Conservation (phyloP, 768 basidiomycete genomes). For the Termitomyces sp. region DNA sequence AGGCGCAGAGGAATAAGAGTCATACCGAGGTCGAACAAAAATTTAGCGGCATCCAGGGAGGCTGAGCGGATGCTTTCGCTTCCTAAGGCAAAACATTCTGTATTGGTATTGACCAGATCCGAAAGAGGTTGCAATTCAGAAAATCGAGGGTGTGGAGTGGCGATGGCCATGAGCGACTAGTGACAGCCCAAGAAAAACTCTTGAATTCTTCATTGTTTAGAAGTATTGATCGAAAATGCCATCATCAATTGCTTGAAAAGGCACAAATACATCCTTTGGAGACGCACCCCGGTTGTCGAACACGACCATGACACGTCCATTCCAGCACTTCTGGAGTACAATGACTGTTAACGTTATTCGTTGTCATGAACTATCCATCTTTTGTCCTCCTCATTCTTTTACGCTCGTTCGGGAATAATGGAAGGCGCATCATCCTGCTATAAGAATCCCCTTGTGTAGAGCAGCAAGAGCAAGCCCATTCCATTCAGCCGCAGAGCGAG, state of each 20-base stretch:
- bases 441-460: not conserved
- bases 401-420: constrained; percentile 8
- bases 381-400: not conserved
- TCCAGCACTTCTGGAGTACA: constrained; percentile 8
- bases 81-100: constrained; percentile 54
- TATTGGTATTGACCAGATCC: constrained; percentile 47
- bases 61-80: constrained; percentile 49
- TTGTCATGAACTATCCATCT: not conserved
- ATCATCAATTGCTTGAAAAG: not conserved
- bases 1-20: constrained; percentile 3
- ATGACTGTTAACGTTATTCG: not conserved
- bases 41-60: constrained; percentile 68
- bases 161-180: constrained; percentile 1
- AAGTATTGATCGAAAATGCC: constrained; percentile 3
- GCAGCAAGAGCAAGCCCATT: constrained; percentile 11
- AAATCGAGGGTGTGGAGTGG: constrained; percentile 5
- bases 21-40: constrained; percentile 74
- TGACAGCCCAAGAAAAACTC: not conserved
- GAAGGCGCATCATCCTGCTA: not conserved
- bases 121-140: constrained; percentile 48
- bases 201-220: constrained; percentile 6
- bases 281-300: constrained; percentile 4
- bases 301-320: constrained; percentile 1
- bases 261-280: not conserved
- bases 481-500: constrained; percentile 25